Evolutionary conservation across 176 grass and related monocot species (phyloP), one percentile per base, ranked within the genome.

Genomic region (Hyparrhenia diplandra): DNA sequence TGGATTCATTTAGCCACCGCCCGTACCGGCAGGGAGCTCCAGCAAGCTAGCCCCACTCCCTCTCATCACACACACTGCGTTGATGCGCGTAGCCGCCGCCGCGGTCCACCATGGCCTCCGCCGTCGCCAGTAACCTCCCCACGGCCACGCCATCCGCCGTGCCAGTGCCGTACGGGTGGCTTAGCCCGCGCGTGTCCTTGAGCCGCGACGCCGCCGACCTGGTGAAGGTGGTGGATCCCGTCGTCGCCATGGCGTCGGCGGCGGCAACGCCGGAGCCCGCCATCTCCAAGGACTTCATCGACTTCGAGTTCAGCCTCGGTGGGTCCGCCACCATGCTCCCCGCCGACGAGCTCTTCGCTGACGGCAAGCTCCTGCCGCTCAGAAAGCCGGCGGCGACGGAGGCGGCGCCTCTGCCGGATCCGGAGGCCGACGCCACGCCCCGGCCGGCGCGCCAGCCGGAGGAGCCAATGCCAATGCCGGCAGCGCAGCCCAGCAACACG

Each of bases 331-430:
- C 86, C 30, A 98, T 98, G 95, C 90, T 98, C 67, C 85, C 90
- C 1, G 95, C 95, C 0, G 95, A 98, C 86, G 90, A 98, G 80
- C 90, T 98, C 4, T 98, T 98, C 70, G 88, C 92, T 1, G 91
- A 98, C 36, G 95, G 95, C 4, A 98, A 98, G 84, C 86, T 98
- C 18, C 87, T 98, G 0, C 95, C 95, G 17, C 84, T 98, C 1
- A 14, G 83, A 13, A 85, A 81, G 76, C 11, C 86, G n/a, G n/a
- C n/a, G n/a, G n/a, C n/a, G n/a, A n/a, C n/a, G n/a, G n/a, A n/a
- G n/a, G n/a, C n/a, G 2, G 12, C 59, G 46, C 40, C 36, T 17
- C 13, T 35, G 64, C 73, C 49, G 25, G 78, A 77, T 43, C 46
- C 51, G 45, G 60, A 62, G 47, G 13, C 63, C 5, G 64, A 42